phyloP scores from a whole-genome alignment of 306 rosid genomes.

The Casuarina cunninghamiana region DNA sequence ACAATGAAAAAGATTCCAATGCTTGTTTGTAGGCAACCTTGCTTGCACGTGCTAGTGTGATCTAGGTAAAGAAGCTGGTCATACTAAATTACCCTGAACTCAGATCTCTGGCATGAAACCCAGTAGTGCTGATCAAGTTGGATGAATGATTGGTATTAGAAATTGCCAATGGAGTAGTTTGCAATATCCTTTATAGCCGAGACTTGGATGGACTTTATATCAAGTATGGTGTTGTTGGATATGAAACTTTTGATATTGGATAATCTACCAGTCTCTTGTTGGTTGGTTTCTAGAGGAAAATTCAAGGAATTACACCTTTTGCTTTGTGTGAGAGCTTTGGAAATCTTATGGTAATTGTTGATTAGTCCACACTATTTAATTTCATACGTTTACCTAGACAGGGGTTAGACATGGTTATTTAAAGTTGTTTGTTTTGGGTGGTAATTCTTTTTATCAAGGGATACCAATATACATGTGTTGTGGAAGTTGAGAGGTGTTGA shows the following conservation, averaged over 20 bases:
- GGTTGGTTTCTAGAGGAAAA: too few relatives aligned
- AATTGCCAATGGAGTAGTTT: neutral
- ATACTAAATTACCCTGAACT: neutral
- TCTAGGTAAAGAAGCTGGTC: neutral
- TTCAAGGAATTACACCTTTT: too few relatives aligned
- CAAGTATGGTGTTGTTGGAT: too few relatives aligned
- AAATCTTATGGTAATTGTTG: too few relatives aligned
- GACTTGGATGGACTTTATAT: too few relatives aligned
- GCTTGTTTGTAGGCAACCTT: neutral
- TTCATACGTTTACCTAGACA: too few relatives aligned
- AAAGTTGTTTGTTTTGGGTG: neutral
- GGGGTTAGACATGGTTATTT: too few relatives aligned
- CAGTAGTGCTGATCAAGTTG: neutral
- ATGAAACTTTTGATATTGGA: too few relatives aligned
- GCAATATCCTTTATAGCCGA: too few relatives aligned
- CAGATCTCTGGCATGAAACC: neutral
- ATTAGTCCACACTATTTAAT: too few relatives aligned
- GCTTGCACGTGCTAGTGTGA: neutral
- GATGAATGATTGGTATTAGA: neutral
- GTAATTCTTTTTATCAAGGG: neutral
- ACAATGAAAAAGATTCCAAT: neutral
- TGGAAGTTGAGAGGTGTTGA: neutral
- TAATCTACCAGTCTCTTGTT: too few relatives aligned
- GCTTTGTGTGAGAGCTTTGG: too few relatives aligned
- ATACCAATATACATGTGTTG: neutral